Evolutionary conservation across 441 rosid species (phyloP).

Genomic region (Populus hybrid): DNA sequence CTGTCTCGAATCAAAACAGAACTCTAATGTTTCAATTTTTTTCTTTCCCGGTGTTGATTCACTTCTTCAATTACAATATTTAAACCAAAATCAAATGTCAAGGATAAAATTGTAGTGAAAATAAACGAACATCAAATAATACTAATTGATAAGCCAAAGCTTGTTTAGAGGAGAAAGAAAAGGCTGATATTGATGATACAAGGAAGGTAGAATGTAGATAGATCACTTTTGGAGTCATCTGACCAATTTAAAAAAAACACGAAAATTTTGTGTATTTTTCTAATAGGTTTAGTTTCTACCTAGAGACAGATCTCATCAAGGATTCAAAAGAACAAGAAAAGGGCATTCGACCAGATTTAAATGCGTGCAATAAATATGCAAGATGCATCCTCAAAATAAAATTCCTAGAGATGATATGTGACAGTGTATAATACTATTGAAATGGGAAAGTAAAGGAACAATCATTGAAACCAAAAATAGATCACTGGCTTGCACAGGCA

Average conservation of each 20-base stretch:
- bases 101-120: not conserved
- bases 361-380: not conserved
- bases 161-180: not conserved
- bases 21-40: not conserved
- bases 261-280: not conserved
- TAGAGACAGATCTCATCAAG: not conserved
- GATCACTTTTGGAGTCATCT: not conserved
- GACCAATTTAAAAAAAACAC: too few relatives aligned
- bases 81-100: not conserved
- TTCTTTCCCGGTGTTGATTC: not conserved
- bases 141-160: not conserved
- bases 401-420: not conserved
- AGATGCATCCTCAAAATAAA: not conserved
- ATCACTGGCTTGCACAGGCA: not conserved
- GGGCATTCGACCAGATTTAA: not conserved
- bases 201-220: not conserved
- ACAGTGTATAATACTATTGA: not conserved
- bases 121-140: not conserved
- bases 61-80: not conserved
- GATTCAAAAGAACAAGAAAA: not conserved
- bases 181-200: not conserved
- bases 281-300: not conserved
- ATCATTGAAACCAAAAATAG: not conserved
- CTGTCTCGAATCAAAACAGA: constrained; percentile 33
- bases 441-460: not conserved